Percentiles rank a stretch among this genome's conserved stretches.
phyloP scores from a whole-genome alignment of 2,329 filamentous ascomycete species.

The Aspergillus spinulosporus region DNA sequence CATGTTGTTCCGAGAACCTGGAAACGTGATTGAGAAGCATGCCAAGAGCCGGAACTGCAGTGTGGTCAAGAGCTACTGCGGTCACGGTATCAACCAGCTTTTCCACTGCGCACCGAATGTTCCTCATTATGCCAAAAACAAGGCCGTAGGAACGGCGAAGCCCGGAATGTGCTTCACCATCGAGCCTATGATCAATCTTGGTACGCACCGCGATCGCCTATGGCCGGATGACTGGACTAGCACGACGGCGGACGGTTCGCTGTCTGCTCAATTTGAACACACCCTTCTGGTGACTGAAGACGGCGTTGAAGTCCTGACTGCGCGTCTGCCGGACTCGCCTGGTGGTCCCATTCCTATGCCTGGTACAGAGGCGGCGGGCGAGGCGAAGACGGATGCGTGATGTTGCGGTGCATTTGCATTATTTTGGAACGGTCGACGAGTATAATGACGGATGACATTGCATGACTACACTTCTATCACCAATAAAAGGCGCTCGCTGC shows the following conservation, averaged over 20 bases:
- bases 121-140: slow-evolving; percentile 98
- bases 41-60: slow-evolving; percentile 83
- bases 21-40: slow-evolving; percentile 92
- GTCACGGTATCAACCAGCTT: slow-evolving; percentile 88
- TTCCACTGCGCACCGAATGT: slow-evolving; percentile 95
- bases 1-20: slow-evolving; percentile 86
- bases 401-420: background rate
- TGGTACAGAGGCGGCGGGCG: slow-evolving; percentile 21
- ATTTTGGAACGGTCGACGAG: slow-evolving; percentile 11
- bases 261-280: slow-evolving; percentile 93
- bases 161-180: slow-evolving; percentile 99
- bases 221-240: slow-evolving; percentile 99
- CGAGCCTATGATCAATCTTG: slow-evolving; percentile 95
- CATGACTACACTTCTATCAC: slow-evolving; percentile 2
- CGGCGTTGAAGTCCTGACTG: slow-evolving; percentile 79
- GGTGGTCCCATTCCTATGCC: slow-evolving; percentile 70
- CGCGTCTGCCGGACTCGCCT: slow-evolving; percentile 69
- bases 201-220: slow-evolving; percentile 86
- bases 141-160: slow-evolving; percentile 90
- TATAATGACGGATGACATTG: slow-evolving; percentile 15
- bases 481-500: slow-evolving; percentile 3
- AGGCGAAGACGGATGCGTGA: slow-evolving; percentile 26
- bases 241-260: slow-evolving; percentile 83
- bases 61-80: slow-evolving; percentile 93
- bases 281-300: slow-evolving; percentile 80